Evolutionary conservation across 805 yeast genomes (phyloP), one percentile per base, ranked within the genome.

Genomic region (Starmera dryadoides): DNA sequence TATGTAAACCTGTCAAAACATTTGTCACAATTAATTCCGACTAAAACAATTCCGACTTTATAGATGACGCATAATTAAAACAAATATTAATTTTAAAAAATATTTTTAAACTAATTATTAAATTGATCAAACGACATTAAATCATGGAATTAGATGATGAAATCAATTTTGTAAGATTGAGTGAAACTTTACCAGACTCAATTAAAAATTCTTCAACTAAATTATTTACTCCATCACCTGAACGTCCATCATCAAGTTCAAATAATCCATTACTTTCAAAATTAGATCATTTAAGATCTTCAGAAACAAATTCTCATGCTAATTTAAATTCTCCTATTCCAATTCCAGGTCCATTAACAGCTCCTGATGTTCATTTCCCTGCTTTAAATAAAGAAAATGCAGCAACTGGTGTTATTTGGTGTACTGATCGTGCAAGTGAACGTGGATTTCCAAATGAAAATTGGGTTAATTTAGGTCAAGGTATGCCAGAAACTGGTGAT

Each of bases 381-480:
- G 82, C 80, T 8, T 58, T 76, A 63, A 77, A 76, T 56, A 71
- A 74, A 28, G 66, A 67, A 41, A 79, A 75, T 48, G 71, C 78
- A 11, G 73, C 79, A 11, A 76, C 82, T 0, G 82, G 82, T 40
- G 82, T 76, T 26, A 68, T 76, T 38, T 76, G 82, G 82, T 75
- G 75, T 40, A 76, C 82, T 1, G 81, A 76, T 49, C 62, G 80
- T 44, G 82, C 82, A 23, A 57, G 61, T 33, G 80, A 72, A 44
- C 71, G 75, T 51, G 82, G 82, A 1, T 76, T 62, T 50, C 66
- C 59, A 18, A 57, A 54, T 38, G 55, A 53, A 16, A 50, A 49
- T 18, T 76, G 81, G 81, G 74, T 78, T 30, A 76, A 76, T 52
- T 60, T 76, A 53, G 82, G 82, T 33, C 82, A 76, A 53, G 82